A percentile compares a stretch with the other conserved stretches of the same genome.
Conservation (phyloP, 108 stramenopile genomes). For the Cyclotella kingstonii region DNA sequence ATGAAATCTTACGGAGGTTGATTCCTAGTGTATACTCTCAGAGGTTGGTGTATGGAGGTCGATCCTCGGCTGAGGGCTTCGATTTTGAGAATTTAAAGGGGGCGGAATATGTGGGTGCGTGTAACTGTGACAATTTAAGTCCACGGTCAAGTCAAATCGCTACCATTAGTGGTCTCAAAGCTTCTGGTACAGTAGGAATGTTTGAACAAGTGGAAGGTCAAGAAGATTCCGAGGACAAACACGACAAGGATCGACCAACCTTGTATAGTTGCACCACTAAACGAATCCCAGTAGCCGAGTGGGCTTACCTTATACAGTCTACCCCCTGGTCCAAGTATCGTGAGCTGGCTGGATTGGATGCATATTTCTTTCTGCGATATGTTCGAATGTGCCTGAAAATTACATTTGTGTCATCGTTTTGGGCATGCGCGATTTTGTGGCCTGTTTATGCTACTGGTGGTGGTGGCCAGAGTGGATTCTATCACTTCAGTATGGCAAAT, state of each 20-base stretch:
- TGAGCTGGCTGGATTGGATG: constrained; percentile 80
- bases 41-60: constrained; percentile 15
- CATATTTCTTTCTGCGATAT: constrained; percentile 87
- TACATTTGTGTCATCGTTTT: constrained; percentile 73
- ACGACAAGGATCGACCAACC: background rate
- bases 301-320: constrained; percentile 32
- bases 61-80: background rate
- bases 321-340: constrained; percentile 42
- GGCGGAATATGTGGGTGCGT: background rate
- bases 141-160: background rate
- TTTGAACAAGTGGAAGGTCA: background rate
- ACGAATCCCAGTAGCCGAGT: constrained; percentile 22
- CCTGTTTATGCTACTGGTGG: constrained; percentile 73
- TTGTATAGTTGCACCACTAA: background rate
- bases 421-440: constrained; percentile 71
- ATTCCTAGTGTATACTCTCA: constrained; percentile 74
- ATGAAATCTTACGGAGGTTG: constrained; percentile 67
- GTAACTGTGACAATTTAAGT: too few relatives aligned
- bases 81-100: background rate
- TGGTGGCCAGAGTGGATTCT: constrained; percentile 72
- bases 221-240: background rate
- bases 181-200: background rate
- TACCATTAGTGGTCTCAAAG: background rate
- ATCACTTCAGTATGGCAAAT: constrained; percentile 84
- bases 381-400: constrained; percentile 87